Evolutionary conservation across 1,284 basidiomycete genomes (phyloP).

Genomic region (Cryptococcus depauperatus): DNA sequence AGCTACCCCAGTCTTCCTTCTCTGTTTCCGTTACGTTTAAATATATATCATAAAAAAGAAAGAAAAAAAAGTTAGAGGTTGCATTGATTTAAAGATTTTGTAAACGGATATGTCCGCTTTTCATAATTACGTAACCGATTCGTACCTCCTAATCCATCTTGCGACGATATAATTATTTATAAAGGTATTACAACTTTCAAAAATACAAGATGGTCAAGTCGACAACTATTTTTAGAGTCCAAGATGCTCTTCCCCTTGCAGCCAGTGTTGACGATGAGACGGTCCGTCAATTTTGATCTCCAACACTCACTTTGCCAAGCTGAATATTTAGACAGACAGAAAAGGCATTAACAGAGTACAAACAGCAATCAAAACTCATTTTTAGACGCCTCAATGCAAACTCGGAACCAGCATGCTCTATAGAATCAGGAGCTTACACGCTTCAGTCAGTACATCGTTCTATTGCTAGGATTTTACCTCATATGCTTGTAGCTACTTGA

Average conservation of each 20-base stretch:
- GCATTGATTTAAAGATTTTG: too few species aligned
- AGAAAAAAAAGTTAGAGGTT: not conserved
- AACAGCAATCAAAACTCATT: conserved; percentile 95
- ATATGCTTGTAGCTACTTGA: conserved; percentile 67
- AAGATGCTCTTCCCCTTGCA: conserved; percentile 82
- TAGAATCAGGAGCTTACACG: conserved; percentile 90
- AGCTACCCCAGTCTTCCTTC: too few species aligned
- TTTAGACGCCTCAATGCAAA: conserved; percentile 88
- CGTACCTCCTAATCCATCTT: too few species aligned
- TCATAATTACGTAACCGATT: too few species aligned
- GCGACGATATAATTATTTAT: too few species aligned
- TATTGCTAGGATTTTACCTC: not conserved
- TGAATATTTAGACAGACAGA: conserved; percentile 62
- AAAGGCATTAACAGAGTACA: conserved; percentile 87
- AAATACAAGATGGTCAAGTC: conserved; percentile 92
- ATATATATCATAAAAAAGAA: too few species aligned
- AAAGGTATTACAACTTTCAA: too few species aligned
- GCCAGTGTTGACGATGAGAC: conserved; percentile 93
- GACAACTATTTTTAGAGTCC: conserved; percentile 83
- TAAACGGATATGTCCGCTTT: too few species aligned
- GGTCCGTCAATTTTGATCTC: conserved; percentile 48
- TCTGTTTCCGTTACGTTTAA: too few species aligned
- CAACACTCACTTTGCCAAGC: not conserved
- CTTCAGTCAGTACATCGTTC: conserved; percentile 60
- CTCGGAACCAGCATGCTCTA: conserved; percentile 89